These are phyloP conservation scores for Pestalotiopsis sp. DNA, from an alignment of 2,329 filamentous ascomycete genomes.

Conservation along the genomic window DNA sequence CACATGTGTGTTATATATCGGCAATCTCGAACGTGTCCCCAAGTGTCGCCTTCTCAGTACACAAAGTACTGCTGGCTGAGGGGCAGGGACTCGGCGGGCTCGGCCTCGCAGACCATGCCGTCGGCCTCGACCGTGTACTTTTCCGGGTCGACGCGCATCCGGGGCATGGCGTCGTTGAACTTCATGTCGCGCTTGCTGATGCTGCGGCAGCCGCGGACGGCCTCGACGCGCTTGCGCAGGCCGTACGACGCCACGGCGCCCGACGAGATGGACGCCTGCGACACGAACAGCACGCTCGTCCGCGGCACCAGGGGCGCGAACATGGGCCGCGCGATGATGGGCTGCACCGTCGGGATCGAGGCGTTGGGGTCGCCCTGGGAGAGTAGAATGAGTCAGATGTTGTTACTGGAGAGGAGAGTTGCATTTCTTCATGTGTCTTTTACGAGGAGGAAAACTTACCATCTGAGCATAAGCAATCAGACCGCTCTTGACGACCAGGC, in stretches of 20 bases:
- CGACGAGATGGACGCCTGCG: slow-evolving; percentile 66
- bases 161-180: slow-evolving; percentile 80
- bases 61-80: slow-evolving; percentile 78
- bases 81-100: slow-evolving; percentile 71
- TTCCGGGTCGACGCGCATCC: slow-evolving; percentile 91
- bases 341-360: slow-evolving; percentile 86
- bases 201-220: slow-evolving; percentile 74
- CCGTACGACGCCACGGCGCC: slow-evolving; percentile 73
- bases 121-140: slow-evolving; percentile 87
- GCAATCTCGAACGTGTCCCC: no score
- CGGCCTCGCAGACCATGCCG: slow-evolving; percentile 71
- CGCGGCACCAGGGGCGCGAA: slow-evolving; percentile 74
- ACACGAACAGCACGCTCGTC: slow-evolving; percentile 83
- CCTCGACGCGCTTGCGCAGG: slow-evolving; percentile 77
- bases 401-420: background rate
- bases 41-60: slow-evolving; percentile 50
- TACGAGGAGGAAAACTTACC: slow-evolving; percentile 49
- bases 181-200: slow-evolving; percentile 89
- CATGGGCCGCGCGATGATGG: slow-evolving; percentile 82
- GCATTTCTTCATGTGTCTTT: no score
- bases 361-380: slow-evolving; percentile 74
- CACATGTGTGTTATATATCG: no score
- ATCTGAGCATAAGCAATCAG: slow-evolving; percentile 83
- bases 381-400: background rate
- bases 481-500: slow-evolving; percentile 81